Conservation (phyloP, 73 alveolate genomes). For the Durusdinium trenchii region DNA sequence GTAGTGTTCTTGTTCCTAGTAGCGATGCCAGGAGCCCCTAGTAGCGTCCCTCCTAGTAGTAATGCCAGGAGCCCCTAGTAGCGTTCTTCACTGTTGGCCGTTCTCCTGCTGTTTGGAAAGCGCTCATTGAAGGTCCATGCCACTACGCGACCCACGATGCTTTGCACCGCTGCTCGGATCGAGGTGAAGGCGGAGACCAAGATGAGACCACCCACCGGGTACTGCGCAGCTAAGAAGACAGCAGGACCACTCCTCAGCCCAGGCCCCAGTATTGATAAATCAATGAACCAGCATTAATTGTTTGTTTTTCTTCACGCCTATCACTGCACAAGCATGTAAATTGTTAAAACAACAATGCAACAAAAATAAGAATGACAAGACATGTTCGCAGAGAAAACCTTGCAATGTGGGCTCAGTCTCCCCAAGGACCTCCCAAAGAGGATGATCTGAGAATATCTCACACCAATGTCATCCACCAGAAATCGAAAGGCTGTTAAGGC, state of each 20-base stretch:
- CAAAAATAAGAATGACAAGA: no score
- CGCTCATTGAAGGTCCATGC: slow-evolving; percentile 95
- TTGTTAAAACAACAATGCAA: no score
- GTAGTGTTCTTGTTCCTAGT: no score
- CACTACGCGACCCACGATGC: slow-evolving; percentile 96
- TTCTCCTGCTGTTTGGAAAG: slow-evolving; percentile 93
- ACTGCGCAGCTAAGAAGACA: slow-evolving; percentile 96
- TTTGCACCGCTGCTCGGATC: slow-evolving; percentile 97
- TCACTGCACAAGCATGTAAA: no score
- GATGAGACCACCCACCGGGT: slow-evolving; percentile 97
- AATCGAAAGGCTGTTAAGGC: slow-evolving; percentile 96
- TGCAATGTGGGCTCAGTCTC: no score
- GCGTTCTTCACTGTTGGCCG: no score
- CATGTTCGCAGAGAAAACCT: neutral
- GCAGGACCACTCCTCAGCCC: slow-evolving; percentile 90
- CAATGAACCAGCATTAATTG: no score
- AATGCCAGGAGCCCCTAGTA: no score
- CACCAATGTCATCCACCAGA: slow-evolving; percentile 95
- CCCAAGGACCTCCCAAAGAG: slow-evolving; percentile 97
- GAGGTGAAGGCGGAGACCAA: slow-evolving; percentile 97
- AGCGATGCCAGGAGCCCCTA: no score
- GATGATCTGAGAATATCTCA: slow-evolving; percentile 96
- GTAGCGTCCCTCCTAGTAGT: no score
- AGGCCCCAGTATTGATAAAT: no score
- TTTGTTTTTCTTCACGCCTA: no score